Base-by-base conservation (phyloP, 139 green algal species). In the Eudorina sp. region DNA sequence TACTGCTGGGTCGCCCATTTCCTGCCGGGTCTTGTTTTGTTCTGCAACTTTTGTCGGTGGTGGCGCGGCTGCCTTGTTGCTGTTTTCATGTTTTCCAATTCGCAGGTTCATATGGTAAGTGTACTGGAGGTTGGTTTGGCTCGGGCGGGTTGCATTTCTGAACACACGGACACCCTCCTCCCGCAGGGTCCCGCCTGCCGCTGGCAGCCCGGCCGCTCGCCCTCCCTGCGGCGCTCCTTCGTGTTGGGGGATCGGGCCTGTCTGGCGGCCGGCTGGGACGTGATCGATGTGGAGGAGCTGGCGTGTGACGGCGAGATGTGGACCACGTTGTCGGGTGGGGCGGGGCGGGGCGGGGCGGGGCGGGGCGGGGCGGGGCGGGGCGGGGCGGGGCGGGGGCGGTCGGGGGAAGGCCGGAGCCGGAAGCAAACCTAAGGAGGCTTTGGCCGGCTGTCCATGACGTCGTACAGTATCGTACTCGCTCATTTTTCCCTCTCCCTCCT, bases 211-310 rank as follows among this genome's bases (percentile, higher is more conserved):
- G 14, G 19, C 60, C 81, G 40, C 34, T 75, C 74, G 7, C 43
- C 41, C 38, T 34, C 64, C 18, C 48, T 89, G 6, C 75, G 82
- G 43, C 66, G 83, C 51, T 53, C 82, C 62, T 88, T 93, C 64
- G 84, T 89, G 51, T 60, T 91, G 40, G 83, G 80, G 19, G 18
- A 36, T 25, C 81, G 74, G 29, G 92, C 94, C 2, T 90, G 85
- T 48, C 88, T 94, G 79, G 85, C 85, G 18, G 68, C 66, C 9
- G 94, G 93, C 0, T 96, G 94, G 94, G 94, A 96, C 69, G 91
- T 96, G 48, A 84, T 96, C 40, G 84, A 80, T 29, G 83, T 75
- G 36, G 76, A 91, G 55, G 93, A 95, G 79, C 70, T 75, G n/a
- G 23, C 27, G 0, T 70, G 94, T 25, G 74, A 68, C 14, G 82